Evolutionary conservation across 2,329 filamentous ascomycete species (phyloP), one percentile per base, ranked within the genome.

Genomic region (Hysterium pulicare): DNA sequence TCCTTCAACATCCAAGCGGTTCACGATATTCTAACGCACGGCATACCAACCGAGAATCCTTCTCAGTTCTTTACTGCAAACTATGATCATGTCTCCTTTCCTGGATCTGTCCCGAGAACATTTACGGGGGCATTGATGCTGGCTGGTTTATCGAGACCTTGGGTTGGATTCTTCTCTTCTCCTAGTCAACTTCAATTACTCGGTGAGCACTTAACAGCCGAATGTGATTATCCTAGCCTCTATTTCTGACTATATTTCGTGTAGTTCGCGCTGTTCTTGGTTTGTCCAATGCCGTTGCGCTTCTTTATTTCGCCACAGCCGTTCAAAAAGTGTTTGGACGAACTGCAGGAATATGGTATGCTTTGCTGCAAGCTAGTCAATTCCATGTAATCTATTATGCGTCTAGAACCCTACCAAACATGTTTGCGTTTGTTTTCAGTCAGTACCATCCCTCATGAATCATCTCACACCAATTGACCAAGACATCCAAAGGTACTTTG

Each of bases 1-100:
- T 97, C 91, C 0, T 97, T 98, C 78, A 95, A 95, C 66, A 82
- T 97, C 45, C 93, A 98, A 67, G 93, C 93, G 5, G 79, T 83
- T 3, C 93, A 97, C 67, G 93, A 98, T 65, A 85, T 98, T 26
- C 68, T 95, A 46, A 78, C 79, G 28, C 89, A 93, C 63, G 90
- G 90, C 19, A 81, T 87, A 1, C 87, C 88, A 0, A 76, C 73
- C 1, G 62, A 68, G 16, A 73, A 83, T 53, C 63, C 77, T 13
- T 60, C 71, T 39, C 63, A 73, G 10, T 77, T 74, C 30, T 70
- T 93, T 13, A 74, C 74, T 13, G 61, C 73, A 3, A 71, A 79
- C 38, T 98, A 94, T 71, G 93, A 98, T 64, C 93, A 98, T 72
- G 82, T 93, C 57, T 76, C 80, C 16, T 98, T 97, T 57, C 86